Percentiles rank a stretch among this genome's conserved stretches.
Conservation (phyloP, 441 rosid genomes). For the Populus trichocarpa region DNA sequence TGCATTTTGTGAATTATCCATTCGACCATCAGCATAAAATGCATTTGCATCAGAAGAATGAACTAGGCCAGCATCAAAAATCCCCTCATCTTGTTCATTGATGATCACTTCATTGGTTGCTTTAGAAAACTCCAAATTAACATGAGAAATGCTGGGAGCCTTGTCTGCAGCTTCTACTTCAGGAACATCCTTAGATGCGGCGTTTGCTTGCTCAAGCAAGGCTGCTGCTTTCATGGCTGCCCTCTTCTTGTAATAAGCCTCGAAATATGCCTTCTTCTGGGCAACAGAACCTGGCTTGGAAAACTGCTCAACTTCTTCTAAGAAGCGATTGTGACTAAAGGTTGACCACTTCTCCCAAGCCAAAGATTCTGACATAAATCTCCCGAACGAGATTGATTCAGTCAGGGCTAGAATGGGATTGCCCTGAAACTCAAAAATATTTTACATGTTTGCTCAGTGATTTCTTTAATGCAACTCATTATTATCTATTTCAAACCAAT, state of each 20-base stretch:
- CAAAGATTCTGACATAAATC: constrained; percentile 71
- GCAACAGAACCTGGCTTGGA: constrained; percentile 95
- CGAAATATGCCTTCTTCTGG: constrained; percentile 83
- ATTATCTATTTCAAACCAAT: not conserved
- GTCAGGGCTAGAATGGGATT: constrained; percentile 54
- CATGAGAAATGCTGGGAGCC: constrained; percentile 7
- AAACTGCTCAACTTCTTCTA: constrained; percentile 84
- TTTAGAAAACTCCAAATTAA: constrained; percentile 19
- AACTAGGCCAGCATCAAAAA: constrained; percentile 20
- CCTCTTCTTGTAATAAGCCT: constrained; percentile 77
- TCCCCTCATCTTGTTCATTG: constrained; percentile 21
- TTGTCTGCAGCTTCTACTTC: constrained; percentile 18
- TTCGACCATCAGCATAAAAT: constrained; percentile 10
- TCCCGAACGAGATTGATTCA: constrained; percentile 89
- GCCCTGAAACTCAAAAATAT: constrained; percentile 45
- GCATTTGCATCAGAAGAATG: constrained; percentile 14
- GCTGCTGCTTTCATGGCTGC: constrained; percentile 61
- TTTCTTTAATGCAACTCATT: not conserved
- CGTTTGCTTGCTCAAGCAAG: constrained; percentile 33
- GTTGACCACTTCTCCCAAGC: constrained; percentile 97
- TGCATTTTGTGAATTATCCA: constrained; percentile 13
- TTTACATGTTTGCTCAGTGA: not conserved
- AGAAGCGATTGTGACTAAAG: constrained; percentile 84
- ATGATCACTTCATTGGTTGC: constrained; percentile 9
- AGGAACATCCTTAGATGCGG: constrained; percentile 16